These are phyloP conservation scores for Peltaster fructicola DNA, from an alignment of 2,329 filamentous ascomycete genomes.

Conservation along the genomic window DNA sequence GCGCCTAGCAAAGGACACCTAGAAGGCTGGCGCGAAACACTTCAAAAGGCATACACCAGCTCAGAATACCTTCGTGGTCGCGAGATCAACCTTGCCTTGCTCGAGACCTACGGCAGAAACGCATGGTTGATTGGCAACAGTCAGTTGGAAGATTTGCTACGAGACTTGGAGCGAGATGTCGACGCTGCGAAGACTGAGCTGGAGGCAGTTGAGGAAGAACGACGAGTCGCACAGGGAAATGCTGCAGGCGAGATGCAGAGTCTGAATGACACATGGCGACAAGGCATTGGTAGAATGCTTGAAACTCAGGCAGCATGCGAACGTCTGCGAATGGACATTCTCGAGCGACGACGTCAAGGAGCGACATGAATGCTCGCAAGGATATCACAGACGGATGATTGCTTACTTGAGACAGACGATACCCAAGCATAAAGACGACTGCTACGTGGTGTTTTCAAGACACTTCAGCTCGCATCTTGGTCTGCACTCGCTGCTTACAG, in stretches of 20 bases:
- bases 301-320: slow-evolving; percentile 80
- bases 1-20: slow-evolving; percentile 28
- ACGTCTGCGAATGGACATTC: slow-evolving; percentile 46
- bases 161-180: slow-evolving; percentile 56
- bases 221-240: slow-evolving; percentile 52
- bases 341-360: slow-evolving; percentile 40
- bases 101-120: slow-evolving; percentile 71
- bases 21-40: slow-evolving; percentile 31
- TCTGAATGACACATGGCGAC: slow-evolving; percentile 63
- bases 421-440: too few species aligned
- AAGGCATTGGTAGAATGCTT: slow-evolving; percentile 58
- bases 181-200: slow-evolving; percentile 48
- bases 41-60: slow-evolving; percentile 39
- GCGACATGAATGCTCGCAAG: slow-evolving; percentile 14
- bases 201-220: slow-evolving; percentile 53
- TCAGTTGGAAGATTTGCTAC: slow-evolving; percentile 55
- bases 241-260: slow-evolving; percentile 54
- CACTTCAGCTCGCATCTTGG: too few species aligned
- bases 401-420: too few species aligned
- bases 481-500: too few species aligned
- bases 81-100: slow-evolving; percentile 47
- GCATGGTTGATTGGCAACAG: slow-evolving; percentile 80
- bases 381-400: too few species aligned
- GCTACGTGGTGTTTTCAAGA: too few species aligned
- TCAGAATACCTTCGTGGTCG: slow-evolving; percentile 40